Conservation (phyloP, 2,329 filamentous ascomycete species). For the Monilinia fructicola region DNA sequence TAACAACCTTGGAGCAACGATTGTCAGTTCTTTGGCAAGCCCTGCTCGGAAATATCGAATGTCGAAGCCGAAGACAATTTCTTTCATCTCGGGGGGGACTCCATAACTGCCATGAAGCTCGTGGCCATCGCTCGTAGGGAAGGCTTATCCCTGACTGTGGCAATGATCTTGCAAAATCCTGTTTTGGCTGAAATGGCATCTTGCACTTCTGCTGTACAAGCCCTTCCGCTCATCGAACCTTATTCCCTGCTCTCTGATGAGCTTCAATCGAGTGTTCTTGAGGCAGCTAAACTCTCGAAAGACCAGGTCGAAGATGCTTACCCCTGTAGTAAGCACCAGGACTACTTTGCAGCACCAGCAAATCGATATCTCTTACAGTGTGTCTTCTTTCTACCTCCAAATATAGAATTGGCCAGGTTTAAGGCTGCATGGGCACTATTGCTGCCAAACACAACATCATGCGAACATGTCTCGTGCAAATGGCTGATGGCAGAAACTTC, state of each 20-base stretch:
- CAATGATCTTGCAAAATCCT: slow-evolving; percentile 46
- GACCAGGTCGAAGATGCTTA: slow-evolving; percentile 43
- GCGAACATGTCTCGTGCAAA: slow-evolving; percentile 38
- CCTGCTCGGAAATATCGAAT: not conserved
- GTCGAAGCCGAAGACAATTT: slow-evolving; percentile 41
- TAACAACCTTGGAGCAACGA: not conserved
- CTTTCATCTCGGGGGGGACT: slow-evolving; percentile 43
- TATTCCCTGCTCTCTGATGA: not conserved
- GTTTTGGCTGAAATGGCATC: slow-evolving; percentile 48
- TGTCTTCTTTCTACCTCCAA: slow-evolving; percentile 22
- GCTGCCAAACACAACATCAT: slow-evolving; percentile 36
- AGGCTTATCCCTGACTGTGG: slow-evolving; percentile 44
- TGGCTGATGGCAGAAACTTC: slow-evolving; percentile 9
- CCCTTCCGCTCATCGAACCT: not conserved
- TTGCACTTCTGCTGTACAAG: slow-evolving; percentile 21
- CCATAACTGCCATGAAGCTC: slow-evolving; percentile 45
- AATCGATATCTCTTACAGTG: not conserved
- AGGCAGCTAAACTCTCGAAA: not conserved
- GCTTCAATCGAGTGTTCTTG: not conserved
- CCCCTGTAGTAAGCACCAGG: slow-evolving; percentile 44
- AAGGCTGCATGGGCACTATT: slow-evolving; percentile 34
- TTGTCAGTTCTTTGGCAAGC: not conserved
- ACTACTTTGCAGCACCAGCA: slow-evolving; percentile 24
- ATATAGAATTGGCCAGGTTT: slow-evolving; percentile 31
- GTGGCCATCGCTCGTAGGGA: slow-evolving; percentile 42